Conservation (phyloP, 148 eudicot species). For the Mesembryanthemum crystallinum region DNA sequence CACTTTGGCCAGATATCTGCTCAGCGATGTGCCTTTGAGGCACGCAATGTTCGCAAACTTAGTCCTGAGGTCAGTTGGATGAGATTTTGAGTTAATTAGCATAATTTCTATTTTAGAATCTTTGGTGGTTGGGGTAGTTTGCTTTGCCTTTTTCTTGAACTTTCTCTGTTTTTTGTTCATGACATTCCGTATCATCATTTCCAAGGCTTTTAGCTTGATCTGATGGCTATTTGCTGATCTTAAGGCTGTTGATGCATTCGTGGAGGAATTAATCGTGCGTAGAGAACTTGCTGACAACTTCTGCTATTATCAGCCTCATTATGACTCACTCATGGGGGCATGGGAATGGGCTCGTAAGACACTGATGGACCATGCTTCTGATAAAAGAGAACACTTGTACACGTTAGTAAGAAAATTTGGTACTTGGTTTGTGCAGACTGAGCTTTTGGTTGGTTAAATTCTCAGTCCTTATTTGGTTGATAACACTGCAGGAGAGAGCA, state of each 20-base stretch:
- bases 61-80: slow-evolving; percentile 61
- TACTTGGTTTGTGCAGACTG: slow-evolving; percentile 5
- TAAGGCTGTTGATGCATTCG: slow-evolving; percentile 87
- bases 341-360: slow-evolving; percentile 99
- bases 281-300: slow-evolving; percentile 96
- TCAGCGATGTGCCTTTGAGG: slow-evolving; percentile 95
- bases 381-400: slow-evolving; percentile 80
- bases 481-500: slow-evolving; percentile 71
- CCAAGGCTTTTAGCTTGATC: slow-evolving; percentile 2
- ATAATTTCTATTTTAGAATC: background rate
- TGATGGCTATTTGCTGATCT: slow-evolving; percentile 17
- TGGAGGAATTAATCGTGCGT: slow-evolving; percentile 90
- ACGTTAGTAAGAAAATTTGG: slow-evolving; percentile 49
- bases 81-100: slow-evolving; percentile 12
- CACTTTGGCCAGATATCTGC: slow-evolving; percentile 98
- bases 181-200: background rate
- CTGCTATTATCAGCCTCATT: slow-evolving; percentile 90
- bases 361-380: slow-evolving; percentile 84
- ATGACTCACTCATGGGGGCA: slow-evolving; percentile 87
- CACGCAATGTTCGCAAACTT: slow-evolving; percentile 57
- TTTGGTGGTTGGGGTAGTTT: background rate
- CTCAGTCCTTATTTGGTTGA: slow-evolving; percentile 7
- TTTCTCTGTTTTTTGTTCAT: background rate
- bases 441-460: background rate
- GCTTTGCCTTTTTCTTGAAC: background rate